Evolutionary conservation across 2,329 filamentous ascomycete species (phyloP).

Genomic region (Trichoderma atrobrunneum): DNA sequence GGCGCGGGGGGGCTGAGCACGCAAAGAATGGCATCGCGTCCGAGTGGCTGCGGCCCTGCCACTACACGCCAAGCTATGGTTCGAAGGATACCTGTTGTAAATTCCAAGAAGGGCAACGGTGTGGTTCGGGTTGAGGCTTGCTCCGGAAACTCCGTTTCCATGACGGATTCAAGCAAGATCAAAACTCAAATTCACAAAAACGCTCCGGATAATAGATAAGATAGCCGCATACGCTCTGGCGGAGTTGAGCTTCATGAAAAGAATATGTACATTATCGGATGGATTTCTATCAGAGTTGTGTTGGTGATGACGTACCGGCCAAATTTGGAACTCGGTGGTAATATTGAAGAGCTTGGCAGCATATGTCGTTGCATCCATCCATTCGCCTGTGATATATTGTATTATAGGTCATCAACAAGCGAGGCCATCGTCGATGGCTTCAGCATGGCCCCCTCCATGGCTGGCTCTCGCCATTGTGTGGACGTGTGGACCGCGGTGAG

Average conservation of each 20-base stretch:
- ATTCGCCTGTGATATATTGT: background rate
- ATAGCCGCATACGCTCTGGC: background rate
- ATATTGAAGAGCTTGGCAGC: background rate
- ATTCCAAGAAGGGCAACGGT: background rate
- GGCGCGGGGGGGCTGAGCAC: background rate
- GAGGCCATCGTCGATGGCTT: background rate
- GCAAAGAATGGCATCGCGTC: background rate
- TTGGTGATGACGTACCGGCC: background rate
- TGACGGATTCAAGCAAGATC: background rate
- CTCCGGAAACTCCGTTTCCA: background rate
- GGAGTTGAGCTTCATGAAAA: background rate
- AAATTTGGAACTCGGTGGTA: background rate
- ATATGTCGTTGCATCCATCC: background rate
- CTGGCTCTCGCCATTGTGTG: background rate
- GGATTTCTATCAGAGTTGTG: background rate
- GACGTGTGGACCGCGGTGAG: background rate
- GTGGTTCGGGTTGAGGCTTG: background rate
- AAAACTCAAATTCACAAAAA: background rate
- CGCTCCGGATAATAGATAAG: background rate
- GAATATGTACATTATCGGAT: background rate
- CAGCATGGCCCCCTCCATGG: background rate
- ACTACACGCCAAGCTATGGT: background rate
- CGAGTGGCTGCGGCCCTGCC: background rate
- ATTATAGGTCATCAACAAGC: background rate
- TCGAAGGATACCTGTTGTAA: background rate